These are phyloP conservation scores for Phyllosticta citrichinensis DNA, from an alignment of 2,329 filamentous ascomycete species.

Conservation along the genomic window DNA sequence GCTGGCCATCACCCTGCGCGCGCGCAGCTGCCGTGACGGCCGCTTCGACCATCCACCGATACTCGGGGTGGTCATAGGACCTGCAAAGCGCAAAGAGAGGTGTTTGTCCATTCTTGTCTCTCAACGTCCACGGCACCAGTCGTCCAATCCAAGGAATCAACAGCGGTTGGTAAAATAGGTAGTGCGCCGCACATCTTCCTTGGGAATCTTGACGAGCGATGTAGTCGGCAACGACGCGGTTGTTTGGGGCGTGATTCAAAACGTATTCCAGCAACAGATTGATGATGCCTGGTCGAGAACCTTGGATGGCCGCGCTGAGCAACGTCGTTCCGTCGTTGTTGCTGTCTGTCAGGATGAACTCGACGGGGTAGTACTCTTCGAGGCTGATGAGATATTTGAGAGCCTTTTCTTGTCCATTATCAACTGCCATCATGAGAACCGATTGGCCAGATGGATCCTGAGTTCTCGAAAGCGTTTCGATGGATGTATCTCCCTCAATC, in stretches of 20 bases:
- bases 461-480: constrained; percentile 66
- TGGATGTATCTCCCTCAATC: constrained; percentile 77
- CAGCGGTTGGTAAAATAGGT: constrained; percentile 81
- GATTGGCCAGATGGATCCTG: constrained; percentile 67
- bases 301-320: constrained; percentile 80
- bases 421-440: constrained; percentile 50
- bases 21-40: constrained; percentile 65
- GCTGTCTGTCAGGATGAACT: constrained; percentile 66
- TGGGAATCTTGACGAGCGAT: constrained; percentile 67
- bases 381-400: constrained; percentile 72
- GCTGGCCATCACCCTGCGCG: constrained; percentile 65
- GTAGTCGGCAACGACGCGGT: constrained; percentile 54
- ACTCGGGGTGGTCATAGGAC: constrained; percentile 87
- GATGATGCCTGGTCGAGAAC: constrained; percentile 65
- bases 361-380: constrained; percentile 61
- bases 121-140: constrained; percentile 77
- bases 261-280: constrained; percentile 66
- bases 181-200: constrained; percentile 87
- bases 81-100: constrained; percentile 89
- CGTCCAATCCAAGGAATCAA: constrained; percentile 69
- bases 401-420: constrained; percentile 56
- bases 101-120: constrained; percentile 96
- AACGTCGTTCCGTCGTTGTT: constrained; percentile 87
- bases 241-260: constrained; percentile 42
- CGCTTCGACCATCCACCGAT: constrained; percentile 75